Conservation (phyloP, 1,139 yeast species). For the Debaryomycetaceae sp. region DNA sequence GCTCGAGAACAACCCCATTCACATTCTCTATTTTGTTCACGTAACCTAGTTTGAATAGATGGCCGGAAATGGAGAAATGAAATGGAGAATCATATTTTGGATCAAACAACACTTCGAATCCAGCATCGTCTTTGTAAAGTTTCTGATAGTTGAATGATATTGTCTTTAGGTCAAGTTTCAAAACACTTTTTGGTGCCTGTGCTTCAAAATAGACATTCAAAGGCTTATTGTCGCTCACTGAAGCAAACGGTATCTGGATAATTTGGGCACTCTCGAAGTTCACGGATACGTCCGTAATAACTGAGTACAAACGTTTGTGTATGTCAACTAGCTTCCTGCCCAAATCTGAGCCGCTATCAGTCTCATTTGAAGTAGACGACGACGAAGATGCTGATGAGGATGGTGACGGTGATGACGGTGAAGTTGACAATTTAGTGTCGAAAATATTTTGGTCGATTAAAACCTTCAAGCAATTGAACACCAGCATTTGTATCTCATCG, state of each 20-base stretch:
- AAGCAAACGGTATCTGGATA: conserved; percentile 35
- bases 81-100: conserved; percentile 50
- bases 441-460: conserved; percentile 1
- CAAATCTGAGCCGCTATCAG: not conserved
- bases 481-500: conserved; percentile 25
- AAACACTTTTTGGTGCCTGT: conserved; percentile 23
- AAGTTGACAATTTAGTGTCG: not conserved
- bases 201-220: conserved; percentile 24
- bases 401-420: not conserved
- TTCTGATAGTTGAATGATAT: conserved; percentile 30
- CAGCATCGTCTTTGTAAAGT: conserved; percentile 44
- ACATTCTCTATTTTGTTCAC: conserved; percentile 6
- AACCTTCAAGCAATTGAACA: conserved; percentile 22
- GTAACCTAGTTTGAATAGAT: conserved; percentile 27
- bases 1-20: conserved; percentile 11
- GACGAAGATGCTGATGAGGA: not conserved
- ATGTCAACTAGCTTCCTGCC: not conserved
- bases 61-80: conserved; percentile 45
- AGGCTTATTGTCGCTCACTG: conserved; percentile 23
- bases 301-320: not conserved
- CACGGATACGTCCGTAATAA: conserved; percentile 19
- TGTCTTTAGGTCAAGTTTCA: conserved; percentile 28
- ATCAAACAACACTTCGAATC: conserved; percentile 55
- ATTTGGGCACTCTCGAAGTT: conserved; percentile 29
- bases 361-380: not conserved